Evolutionary conservation across 495 filamentous ascomycete species (phyloP).

Genomic region (Penicillium dipodomyicola): DNA sequence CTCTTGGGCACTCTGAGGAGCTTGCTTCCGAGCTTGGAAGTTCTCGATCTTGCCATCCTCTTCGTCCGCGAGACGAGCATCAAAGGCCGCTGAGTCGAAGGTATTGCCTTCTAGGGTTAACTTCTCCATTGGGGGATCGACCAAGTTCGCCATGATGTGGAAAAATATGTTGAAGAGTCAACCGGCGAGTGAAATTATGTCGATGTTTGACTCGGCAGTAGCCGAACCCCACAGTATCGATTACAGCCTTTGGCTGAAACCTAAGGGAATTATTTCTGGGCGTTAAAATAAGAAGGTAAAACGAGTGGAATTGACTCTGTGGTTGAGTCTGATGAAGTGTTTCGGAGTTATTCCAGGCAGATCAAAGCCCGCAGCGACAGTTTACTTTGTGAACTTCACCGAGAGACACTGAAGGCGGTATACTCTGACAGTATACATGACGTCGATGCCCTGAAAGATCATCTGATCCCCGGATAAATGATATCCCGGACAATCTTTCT

Average conservation of each 20-base stretch:
- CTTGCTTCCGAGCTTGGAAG: conserved; percentile 54
- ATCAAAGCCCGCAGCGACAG: background rate
- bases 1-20: conserved; percentile 47
- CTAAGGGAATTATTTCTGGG: background rate
- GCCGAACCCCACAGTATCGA: conserved; percentile 4
- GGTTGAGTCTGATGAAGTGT: background rate
- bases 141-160: conserved; percentile 24
- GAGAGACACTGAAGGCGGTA: background rate
- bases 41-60: conserved; percentile 31
- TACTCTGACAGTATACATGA: background rate
- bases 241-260: background rate
- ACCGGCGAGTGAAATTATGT: background rate
- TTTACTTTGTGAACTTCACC: background rate
- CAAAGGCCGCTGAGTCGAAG: conserved; percentile 28
- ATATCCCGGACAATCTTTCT: too few relatives aligned
- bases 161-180: background rate
- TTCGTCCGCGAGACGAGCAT: conserved; percentile 36
- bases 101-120: conserved; percentile 29
- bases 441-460: background rate
- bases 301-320: background rate
- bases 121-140: conserved; percentile 32
- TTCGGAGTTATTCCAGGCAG: background rate
- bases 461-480: too few relatives aligned
- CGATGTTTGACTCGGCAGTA: conserved; percentile 9
- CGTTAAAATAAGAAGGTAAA: background rate